phyloP scores from a whole-genome alignment of 164 flowering plant species.

The Aristolochia californica region DNA sequence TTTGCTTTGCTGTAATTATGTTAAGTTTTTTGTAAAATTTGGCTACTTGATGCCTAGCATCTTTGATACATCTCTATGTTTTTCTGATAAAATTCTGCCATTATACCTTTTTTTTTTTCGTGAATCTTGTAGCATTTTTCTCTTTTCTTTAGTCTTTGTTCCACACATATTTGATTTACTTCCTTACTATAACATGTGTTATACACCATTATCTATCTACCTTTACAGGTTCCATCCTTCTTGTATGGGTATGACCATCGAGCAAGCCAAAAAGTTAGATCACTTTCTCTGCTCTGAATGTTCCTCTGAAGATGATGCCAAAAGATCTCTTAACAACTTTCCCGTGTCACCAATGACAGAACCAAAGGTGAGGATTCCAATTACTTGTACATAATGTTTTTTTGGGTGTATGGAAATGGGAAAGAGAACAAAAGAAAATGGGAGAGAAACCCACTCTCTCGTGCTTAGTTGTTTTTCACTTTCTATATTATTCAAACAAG shows the following conservation, averaged over 20 bases:
- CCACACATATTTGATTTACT: neutral
- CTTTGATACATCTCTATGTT: too few species aligned
- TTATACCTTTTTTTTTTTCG: neutral
- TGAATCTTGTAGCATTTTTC: neutral
- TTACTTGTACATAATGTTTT: too few species aligned
- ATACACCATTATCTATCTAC: neutral
- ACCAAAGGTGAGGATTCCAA: constrained; percentile 32
- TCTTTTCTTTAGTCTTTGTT: neutral
- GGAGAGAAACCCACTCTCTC: too few species aligned
- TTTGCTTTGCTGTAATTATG: too few species aligned
- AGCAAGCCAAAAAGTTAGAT: constrained; percentile 50
- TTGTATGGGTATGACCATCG: constrained; percentile 63
- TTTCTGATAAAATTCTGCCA: neutral
- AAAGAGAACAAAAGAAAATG: too few species aligned
- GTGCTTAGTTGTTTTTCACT: too few species aligned
- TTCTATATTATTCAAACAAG: too few species aligned
- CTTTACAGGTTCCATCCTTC: constrained; percentile 67
- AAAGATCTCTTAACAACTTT: constrained; percentile 33
- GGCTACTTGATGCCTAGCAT: too few species aligned
- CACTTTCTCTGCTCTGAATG: constrained; percentile 61
- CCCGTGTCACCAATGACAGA: constrained; percentile 32
- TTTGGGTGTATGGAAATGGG: too few species aligned
- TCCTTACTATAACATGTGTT: too few species aligned
- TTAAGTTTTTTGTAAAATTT: too few species aligned
- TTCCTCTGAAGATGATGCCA: constrained; percentile 38